Base-by-base conservation (phyloP, 2,329 filamentous ascomycete genomes). In the Phialemoniopsis sp. region DNA sequence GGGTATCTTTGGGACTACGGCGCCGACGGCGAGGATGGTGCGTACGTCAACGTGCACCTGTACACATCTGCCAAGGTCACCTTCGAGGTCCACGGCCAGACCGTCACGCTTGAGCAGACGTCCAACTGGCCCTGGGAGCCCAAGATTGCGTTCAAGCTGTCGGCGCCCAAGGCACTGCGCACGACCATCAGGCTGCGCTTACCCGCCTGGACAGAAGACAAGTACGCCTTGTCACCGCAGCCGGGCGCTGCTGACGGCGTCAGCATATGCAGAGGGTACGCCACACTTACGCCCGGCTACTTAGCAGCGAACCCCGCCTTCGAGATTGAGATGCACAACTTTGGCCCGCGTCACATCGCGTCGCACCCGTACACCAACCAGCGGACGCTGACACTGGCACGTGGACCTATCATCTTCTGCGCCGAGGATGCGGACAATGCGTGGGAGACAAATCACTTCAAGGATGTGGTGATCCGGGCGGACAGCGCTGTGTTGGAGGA, bases 381-480 rank as follows among this genome's bases (percentile, higher is more conserved):
- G 48, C 57, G 68, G n/a, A 75, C 71, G 3, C 46, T 78, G 29
- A 65, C 70, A 2, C 53, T 82, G 7, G 74, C 69, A 3, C 66
- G 77, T 4, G 79, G 79, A 0, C 78, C 78, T 0, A 50, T 82
- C 6, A 60, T 82, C 5, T 82, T 82, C 53, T 82, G 77, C 42
- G 66, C 74, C 4, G 79, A 83, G 49, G 78, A 82, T 40, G 49
- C 64, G 7, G 77, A 82, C 47, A 78, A 81, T 41, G 29, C 57
- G 1, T 78, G 73, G 72, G 76, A 73, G 37, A 48, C 59, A 2
- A 66, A 78, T 46, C 75, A 80, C 52, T 78, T 78, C 60, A 75
- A 69, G 47, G 59, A 64, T 40, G 45, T 64, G n/a, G 54, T 52
- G 13, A 48, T 62, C 36, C 48, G 46, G 34, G 40, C 48, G 12